Evolutionary conservation across 371 early-diverging fungal genomes (phyloP), one percentile per base, ranked within the genome.

Genomic region (Quaeritorhiza haematococci): DNA sequence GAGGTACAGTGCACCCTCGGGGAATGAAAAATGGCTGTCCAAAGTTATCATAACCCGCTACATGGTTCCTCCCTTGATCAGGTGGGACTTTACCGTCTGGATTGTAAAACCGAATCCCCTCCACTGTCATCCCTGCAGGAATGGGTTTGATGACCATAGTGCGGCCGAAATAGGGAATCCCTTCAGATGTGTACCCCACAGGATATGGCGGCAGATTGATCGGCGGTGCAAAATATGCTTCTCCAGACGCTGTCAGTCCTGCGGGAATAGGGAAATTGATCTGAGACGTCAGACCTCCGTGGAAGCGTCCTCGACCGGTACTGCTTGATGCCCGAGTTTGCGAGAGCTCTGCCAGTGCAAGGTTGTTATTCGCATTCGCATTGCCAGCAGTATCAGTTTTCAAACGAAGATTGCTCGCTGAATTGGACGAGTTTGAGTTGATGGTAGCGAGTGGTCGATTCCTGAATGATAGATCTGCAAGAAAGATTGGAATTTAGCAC

Each of bases 11-110:
- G 62, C 72, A 78, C 3, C 76, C 79, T 28, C 69, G 38, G 19
- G 83, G 80, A 33, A 82, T 50, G 53, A 67, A 82, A 43, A 79
- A 76, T 1, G 83, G 83, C 6, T 78, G 74, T 0, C 83, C 83
- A 32, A 27, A 32, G 49, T 68, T 69, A 53, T 76, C 78, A 52
- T 72, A 79, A 0, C 83, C 83, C 2, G 73, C 78, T 5, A 76
- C 28, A 48, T 51, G 58, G 51, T 74, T 70, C 49, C 72, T 47
- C 13, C 59, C 15, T 5, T 55, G 19, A n/a, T 56, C 62, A 32
- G 53, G 41, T 17, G 33, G 45, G 51, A 61, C 8, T 47, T 64
- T 58, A 8, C 68, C 69, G 26, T 77, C 73, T 0, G 63, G 52
- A n/a, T 68, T 23, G 59, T 75, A 81, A 50, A 71, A 82, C 38